A percentile compares a stretch with the other conserved stretches of the same genome.
These are phyloP conservation scores for Halophytophthora batemanensis DNA, from an alignment of 352 stramenopile genomes.

Conservation along the genomic window DNA sequence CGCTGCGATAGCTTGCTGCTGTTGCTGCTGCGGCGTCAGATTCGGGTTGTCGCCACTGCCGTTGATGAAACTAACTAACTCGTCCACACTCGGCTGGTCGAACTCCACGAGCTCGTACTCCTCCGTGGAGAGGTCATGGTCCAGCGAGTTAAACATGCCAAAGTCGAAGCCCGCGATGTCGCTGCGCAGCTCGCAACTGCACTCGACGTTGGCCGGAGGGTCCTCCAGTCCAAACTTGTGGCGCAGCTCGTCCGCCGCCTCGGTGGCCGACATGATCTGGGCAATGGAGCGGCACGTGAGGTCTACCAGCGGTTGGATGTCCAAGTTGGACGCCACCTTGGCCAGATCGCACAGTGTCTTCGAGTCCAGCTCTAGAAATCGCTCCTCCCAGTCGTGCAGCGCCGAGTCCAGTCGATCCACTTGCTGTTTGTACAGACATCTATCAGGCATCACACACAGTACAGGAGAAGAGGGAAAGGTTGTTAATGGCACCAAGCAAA, in stretches of 20 bases:
- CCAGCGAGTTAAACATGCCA: constrained; percentile 73
- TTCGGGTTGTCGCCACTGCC: constrained; percentile 33
- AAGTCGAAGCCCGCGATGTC: constrained; percentile 74
- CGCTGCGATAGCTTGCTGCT: constrained; percentile 24
- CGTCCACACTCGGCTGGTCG: constrained; percentile 78
- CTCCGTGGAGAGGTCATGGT: constrained; percentile 73
- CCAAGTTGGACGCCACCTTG: constrained; percentile 77
- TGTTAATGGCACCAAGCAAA: background rate
- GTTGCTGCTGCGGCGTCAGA: constrained; percentile 12
- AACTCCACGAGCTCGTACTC: constrained; percentile 81
- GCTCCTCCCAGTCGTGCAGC: constrained; percentile 63
- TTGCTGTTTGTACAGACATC: constrained; percentile 76
- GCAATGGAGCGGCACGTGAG: constrained; percentile 78
- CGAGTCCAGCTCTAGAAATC: constrained; percentile 69
- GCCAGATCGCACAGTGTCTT: constrained; percentile 78
- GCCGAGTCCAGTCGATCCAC: constrained; percentile 55
- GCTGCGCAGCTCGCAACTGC: constrained; percentile 47
- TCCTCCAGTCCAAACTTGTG: constrained; percentile 80
- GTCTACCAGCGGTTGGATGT: constrained; percentile 80
- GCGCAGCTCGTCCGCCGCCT: constrained; percentile 67
- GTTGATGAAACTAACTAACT: constrained; percentile 83
- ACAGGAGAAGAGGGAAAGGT: constrained; percentile 1
- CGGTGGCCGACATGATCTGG: constrained; percentile 82
- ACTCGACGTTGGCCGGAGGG: constrained; percentile 29
- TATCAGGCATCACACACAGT: constrained; percentile 12